Conservation (phyloP, 768 basidiomycete species). For the Rossbeevera mucosa region DNA sequence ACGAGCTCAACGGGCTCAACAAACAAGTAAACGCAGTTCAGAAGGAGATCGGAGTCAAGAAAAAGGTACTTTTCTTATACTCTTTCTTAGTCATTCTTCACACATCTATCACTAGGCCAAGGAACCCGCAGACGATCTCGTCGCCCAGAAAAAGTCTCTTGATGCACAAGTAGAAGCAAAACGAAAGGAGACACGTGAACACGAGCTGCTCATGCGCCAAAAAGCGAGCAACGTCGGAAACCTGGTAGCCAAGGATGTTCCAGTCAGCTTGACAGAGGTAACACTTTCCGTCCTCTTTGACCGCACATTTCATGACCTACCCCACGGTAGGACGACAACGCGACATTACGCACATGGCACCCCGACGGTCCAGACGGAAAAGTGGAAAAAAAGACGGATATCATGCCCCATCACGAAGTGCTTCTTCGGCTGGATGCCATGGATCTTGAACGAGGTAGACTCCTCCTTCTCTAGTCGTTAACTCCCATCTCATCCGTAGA, state of each 20-base stretch:
- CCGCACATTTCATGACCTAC: not conserved
- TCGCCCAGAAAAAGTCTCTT: slow-evolving; percentile 77
- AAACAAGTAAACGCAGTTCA: slow-evolving; percentile 88
- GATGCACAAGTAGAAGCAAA: slow-evolving; percentile 76
- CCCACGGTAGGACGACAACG: slow-evolving; percentile 78
- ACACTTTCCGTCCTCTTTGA: not conserved
- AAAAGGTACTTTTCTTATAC: slow-evolving; percentile 55
- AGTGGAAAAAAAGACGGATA: slow-evolving; percentile 65
- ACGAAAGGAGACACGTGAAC: slow-evolving; percentile 72
- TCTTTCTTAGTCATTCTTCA: not conserved
- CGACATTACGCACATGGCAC: slow-evolving; percentile 76
- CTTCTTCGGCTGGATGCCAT: slow-evolving; percentile 90
- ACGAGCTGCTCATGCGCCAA: slow-evolving; percentile 71
- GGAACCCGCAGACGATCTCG: slow-evolving; percentile 82
- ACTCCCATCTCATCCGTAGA: slow-evolving; percentile 7
- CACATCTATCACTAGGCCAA: slow-evolving; percentile 74
- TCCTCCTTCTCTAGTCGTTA: not conserved
- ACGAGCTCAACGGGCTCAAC: slow-evolving; percentile 68
- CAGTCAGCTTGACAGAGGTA: slow-evolving; percentile 87
- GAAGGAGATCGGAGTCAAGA: slow-evolving; percentile 92
- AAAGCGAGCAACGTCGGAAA: slow-evolving; percentile 86
- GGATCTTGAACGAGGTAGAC: slow-evolving; percentile 87
- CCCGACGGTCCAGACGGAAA: slow-evolving; percentile 71
- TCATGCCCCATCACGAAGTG: slow-evolving; percentile 98
- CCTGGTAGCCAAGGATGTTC: slow-evolving; percentile 82